Base-by-base conservation (phyloP, 257 asterid species). In the Datura wrightii region DNA sequence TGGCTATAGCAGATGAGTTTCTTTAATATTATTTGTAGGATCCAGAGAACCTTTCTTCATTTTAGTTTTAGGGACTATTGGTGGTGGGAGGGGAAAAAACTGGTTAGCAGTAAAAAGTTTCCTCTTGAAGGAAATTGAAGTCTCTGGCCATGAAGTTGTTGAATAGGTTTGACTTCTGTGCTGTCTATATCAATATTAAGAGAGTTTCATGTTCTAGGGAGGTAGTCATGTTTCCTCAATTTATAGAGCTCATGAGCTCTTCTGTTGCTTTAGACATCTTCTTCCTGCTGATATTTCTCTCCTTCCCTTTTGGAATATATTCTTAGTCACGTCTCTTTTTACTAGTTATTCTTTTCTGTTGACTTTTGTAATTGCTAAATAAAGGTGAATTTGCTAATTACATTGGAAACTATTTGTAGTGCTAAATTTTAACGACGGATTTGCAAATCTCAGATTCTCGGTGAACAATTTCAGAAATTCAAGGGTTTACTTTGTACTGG, bases 311-410 rank as follows among this genome's bases (percentile, higher is more conserved):
- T 60, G 37, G 67, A 60, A n/a, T n/a, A 19, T n/a, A 24, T 60
- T 2, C 19, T 60, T 37, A 60, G 14, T 60, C 67, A 60, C 37
- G 67, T 60, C 39, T 60, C 37, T 3, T 8, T 59, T 60, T 60
- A 60, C 67, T 19, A 60, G 67, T 19, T 60, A 60, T 60, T 60
- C 67, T 8, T 60, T 60, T 60, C 39, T 60, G 67, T 19, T 60
- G 31, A 60, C 67, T 60, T 8, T 3, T 39, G 42, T 39, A 39
- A 39, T 39, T 39, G 42, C 42, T 48, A 46, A 46, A 48, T 74
- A 74, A 48, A 46, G 41, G 59, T 74, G 19, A 48, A 74, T n/a
- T 31, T 48, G 80, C 52, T 74, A 74, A 19, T 74, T 46, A 74
- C 14, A 24, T 37, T 46, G 48, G 80, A 19, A 24, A 48, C 82